These are phyloP conservation scores for Petasospora fabianii DNA, from an alignment of 1,139 yeast species.

Conservation along the genomic window DNA sequence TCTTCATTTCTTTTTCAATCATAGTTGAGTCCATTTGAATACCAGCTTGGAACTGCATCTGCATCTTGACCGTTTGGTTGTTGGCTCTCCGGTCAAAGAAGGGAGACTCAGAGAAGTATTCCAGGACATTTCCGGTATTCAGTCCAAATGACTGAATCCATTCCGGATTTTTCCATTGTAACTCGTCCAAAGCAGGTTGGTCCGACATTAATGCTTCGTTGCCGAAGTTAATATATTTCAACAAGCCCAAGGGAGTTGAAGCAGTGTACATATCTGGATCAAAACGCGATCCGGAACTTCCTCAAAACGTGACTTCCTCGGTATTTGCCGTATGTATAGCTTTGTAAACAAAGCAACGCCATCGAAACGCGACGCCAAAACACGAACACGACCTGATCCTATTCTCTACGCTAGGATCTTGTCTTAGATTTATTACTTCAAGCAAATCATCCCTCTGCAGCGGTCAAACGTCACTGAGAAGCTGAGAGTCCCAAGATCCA, in stretches of 20 bases:
- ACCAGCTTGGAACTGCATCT: slow-evolving; percentile 76
- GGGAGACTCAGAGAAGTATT: slow-evolving; percentile 90
- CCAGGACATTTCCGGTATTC: slow-evolving; percentile 84
- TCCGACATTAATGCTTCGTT: slow-evolving; percentile 17
- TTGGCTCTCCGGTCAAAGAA: slow-evolving; percentile 92
- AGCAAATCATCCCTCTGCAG: too few relatives aligned
- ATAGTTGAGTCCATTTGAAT: slow-evolving; percentile 33
- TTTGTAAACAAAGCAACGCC: slow-evolving; percentile 16
- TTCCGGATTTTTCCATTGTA: slow-evolving; percentile 97
- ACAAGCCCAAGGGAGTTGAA: too few relatives aligned
- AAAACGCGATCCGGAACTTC: too few relatives aligned
- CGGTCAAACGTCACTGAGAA: too few relatives aligned
- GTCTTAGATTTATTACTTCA: too few relatives aligned
- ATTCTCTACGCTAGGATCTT: neutral
- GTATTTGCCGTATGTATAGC: neutral
- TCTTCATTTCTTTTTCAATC: slow-evolving; percentile 52
- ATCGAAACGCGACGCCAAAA: slow-evolving; percentile 10
- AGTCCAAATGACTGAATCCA: slow-evolving; percentile 90
- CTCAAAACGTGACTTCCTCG: neutral
- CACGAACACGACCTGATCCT: neutral
- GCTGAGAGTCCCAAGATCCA: too few relatives aligned
- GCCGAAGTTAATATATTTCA: too few relatives aligned
- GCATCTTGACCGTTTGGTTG: slow-evolving; percentile 94
- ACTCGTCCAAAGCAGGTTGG: slow-evolving; percentile 60
- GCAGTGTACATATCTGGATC: too few relatives aligned